Evolutionary conservation across 495 filamentous ascomycete species (phyloP).

Genomic region (Daldinia bambusicola): DNA sequence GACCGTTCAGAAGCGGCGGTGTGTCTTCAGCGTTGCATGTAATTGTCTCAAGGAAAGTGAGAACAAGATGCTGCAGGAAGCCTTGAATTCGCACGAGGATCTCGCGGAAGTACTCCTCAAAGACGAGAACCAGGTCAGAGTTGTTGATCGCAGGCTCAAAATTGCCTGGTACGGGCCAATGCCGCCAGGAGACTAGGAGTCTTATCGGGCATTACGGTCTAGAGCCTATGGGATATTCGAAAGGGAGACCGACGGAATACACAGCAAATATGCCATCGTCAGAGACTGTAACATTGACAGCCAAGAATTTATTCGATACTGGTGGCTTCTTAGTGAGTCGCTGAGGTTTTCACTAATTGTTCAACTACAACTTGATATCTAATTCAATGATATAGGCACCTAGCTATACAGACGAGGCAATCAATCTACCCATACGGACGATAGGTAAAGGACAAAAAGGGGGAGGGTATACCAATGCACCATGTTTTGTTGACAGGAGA

Average conservation of each 20-base stretch:
- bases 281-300: not conserved
- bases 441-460: no score
- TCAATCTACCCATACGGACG: no score
- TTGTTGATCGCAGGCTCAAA: not conserved
- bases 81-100: not conserved
- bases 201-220: not conserved
- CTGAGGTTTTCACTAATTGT: no score
- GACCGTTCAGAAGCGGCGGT: not conserved
- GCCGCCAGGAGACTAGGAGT: not conserved
- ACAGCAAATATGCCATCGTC: not conserved
- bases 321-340: not conserved
- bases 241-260: not conserved
- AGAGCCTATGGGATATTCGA: not conserved
- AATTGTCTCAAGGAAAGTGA: not conserved
- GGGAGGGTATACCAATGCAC: no score
- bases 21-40: not conserved
- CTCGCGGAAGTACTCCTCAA: not conserved
- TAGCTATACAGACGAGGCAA: not conserved
- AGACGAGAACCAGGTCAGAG: not conserved
- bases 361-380: not conserved
- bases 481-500: no score
- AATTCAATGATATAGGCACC: not conserved
- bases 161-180: slow-evolving; percentile 2
- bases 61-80: not conserved
- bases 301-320: not conserved